Evolutionary conservation across 257 asterid genomes (phyloP).

Genomic region (Eucommia ulmoides): DNA sequence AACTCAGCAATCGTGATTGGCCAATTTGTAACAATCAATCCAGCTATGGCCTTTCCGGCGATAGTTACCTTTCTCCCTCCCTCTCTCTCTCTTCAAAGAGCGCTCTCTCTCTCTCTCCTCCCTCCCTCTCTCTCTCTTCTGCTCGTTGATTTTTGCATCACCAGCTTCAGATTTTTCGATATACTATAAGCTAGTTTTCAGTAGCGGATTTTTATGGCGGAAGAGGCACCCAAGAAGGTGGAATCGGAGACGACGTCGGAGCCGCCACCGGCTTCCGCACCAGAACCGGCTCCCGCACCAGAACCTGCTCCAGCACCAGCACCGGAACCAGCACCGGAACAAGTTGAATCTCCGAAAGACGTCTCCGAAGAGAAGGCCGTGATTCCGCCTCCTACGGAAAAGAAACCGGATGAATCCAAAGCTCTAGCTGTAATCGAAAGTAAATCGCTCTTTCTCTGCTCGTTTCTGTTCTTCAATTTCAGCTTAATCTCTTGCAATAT

Average conservation of each 20-base stretch:
- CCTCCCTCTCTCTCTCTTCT: no score
- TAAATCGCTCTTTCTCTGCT: no score
- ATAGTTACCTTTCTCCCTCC: background rate
- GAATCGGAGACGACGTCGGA: slow-evolving; percentile 24
- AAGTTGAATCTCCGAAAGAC: slow-evolving; percentile 37
- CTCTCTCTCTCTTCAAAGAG: background rate
- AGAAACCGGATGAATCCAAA: slow-evolving; percentile 36
- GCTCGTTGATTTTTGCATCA: no score
- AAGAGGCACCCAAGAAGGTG: slow-evolving; percentile 35
- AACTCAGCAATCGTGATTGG: no score
- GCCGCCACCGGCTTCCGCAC: slow-evolving; percentile 10
- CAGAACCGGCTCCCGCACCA: slow-evolving; percentile 6
- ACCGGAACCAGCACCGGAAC: slow-evolving; percentile 4
- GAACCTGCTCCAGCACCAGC: slow-evolving; percentile 13
- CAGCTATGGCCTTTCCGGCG: background rate
- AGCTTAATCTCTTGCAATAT: no score
- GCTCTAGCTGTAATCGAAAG: slow-evolving; percentile 69
- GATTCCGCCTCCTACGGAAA: slow-evolving; percentile 34
- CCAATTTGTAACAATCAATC: no score
- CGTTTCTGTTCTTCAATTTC: background rate
- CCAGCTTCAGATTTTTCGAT: no score
- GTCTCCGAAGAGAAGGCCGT: slow-evolving; percentile 65
- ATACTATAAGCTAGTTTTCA: no score
- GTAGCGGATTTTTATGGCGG: slow-evolving; percentile 25
- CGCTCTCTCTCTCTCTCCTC: no score